Percentiles rank a stretch among this genome's conserved stretches.
Conservation (phyloP, 2,329 filamentous ascomycete species). For the Graphilbum sp. region DNA sequence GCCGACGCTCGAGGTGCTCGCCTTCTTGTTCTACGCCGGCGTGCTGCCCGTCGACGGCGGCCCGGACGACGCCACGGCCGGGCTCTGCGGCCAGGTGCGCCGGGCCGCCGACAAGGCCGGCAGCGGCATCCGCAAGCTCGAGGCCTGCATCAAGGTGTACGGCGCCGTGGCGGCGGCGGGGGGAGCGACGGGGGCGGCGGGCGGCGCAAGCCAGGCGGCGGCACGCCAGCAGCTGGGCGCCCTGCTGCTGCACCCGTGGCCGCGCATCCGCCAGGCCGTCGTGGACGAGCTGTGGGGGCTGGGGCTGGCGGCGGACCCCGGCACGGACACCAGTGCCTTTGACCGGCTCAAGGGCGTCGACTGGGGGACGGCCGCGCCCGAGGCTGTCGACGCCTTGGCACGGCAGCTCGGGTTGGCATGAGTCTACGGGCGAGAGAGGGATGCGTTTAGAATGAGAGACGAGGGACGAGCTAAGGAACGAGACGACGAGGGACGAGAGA, state of each 20-base stretch:
- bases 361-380: constrained; percentile 38
- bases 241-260: constrained; percentile 70
- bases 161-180: constrained; percentile 38
- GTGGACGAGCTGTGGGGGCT: constrained; percentile 44
- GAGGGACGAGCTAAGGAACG: no score
- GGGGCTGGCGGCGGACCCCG: constrained; percentile 6
- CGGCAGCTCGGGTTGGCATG: constrained; percentile 19
- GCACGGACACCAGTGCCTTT: not conserved
- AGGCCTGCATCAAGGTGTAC: constrained; percentile 69
- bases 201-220: constrained; percentile 27
- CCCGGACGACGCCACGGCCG: no score
- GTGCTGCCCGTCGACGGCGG: constrained; percentile 18
- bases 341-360: constrained; percentile 32
- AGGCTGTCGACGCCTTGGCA: constrained; percentile 24
- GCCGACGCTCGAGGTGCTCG: constrained; percentile 59
- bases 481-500: no score
- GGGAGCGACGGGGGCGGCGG: constrained; percentile 16
- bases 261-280: constrained; percentile 46
- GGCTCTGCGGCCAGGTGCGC: constrained; percentile 53
- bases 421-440: not conserved
- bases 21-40: constrained; percentile 56
- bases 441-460: no score
- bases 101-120: constrained; percentile 70
- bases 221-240: constrained; percentile 53
- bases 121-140: constrained; percentile 68